Evolutionary conservation across 768 basidiomycete genomes (phyloP), one percentile per base, ranked within the genome.

Genomic region (Trametopsis cervina): DNA sequence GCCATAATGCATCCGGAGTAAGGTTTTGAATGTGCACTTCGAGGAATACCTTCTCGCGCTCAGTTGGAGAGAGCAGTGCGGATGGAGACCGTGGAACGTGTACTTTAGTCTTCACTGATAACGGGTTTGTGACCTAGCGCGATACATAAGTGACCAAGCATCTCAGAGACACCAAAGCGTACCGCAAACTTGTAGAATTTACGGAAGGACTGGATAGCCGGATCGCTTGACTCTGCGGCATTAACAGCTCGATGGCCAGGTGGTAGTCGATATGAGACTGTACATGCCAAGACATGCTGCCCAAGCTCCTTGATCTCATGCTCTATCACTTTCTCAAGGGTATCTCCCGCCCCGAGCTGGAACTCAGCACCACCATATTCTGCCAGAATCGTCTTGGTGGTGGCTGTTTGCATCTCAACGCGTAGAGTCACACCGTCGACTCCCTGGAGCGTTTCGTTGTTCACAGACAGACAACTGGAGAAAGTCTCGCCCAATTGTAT

Each of bases 301-400:
- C 91, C 92, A 17, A 95, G 72, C 60, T 97, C 93, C 66, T 96
- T 96, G 55, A 96, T 88, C 67, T 97, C 94, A 58, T 90, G 87
- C 51, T 80, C 73, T 1, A 91, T 83, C 13, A 87, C 67, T 37
- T 72, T 68, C 60, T 89, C 84, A 25, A 89, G 57, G 0, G 78
- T 78, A 57, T 81, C 78, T 20, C 80, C 78, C 2, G 74, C 70
- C 0, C 62, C 46, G 42, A 95, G 66, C 20, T 60, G 65, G 29
- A 71, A 63, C 2, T 70, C 70, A 7, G 67, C 51, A 3, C 79
- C 81, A 4, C 85, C 85, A 40, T 80, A 74, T 56, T 86, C 87
- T 13, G 74, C 76, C 20, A 85, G 66, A 12, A 74, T 60, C 3
- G 74, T 66, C 63, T 90, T 91, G 24, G 78, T 69, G 5, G 75